phyloP scores from a whole-genome alignment of 176 grass and related monocot species.

The Pharus latifolius region DNA sequence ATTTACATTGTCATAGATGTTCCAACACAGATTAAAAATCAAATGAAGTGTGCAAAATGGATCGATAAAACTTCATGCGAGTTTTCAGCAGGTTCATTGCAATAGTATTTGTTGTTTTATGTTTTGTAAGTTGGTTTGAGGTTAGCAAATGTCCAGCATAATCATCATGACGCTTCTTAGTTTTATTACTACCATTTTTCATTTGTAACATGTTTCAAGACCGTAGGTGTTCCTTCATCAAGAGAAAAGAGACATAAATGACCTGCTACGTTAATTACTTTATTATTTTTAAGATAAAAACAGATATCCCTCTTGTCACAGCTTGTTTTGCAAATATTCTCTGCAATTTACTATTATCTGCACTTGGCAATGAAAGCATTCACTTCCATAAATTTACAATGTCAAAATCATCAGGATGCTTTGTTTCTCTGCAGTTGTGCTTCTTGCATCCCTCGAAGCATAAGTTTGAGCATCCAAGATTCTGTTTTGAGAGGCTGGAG shows the following conservation, averaged over 20 bases:
- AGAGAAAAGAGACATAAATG: neutral
- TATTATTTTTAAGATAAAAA: neutral
- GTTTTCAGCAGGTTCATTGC: neutral
- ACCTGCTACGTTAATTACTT: neutral
- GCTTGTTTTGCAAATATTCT: neutral
- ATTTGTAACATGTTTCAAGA: neutral
- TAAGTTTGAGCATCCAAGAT: constrained; percentile 98
- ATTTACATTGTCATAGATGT: neutral
- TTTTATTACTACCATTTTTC: neutral
- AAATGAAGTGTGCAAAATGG: neutral
- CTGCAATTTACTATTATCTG: neutral
- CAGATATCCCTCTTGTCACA: neutral
- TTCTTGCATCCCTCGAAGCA: constrained; percentile 93
- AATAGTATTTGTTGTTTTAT: too few species aligned
- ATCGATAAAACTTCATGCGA: neutral
- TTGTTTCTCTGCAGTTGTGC: constrained; percentile 45
- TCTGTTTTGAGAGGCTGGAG: constrained; percentile 90
- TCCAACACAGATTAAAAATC: neutral
- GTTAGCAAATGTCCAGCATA: neutral
- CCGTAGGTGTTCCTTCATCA: neutral
- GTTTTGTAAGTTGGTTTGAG: too few species aligned
- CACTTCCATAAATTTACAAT: neutral
- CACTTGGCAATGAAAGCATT: neutral
- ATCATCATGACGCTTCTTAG: neutral
- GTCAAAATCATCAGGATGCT: too few species aligned